Base-by-base conservation (phyloP, 2,329 filamentous ascomycete species). In the Rutstroemia sp. region DNA sequence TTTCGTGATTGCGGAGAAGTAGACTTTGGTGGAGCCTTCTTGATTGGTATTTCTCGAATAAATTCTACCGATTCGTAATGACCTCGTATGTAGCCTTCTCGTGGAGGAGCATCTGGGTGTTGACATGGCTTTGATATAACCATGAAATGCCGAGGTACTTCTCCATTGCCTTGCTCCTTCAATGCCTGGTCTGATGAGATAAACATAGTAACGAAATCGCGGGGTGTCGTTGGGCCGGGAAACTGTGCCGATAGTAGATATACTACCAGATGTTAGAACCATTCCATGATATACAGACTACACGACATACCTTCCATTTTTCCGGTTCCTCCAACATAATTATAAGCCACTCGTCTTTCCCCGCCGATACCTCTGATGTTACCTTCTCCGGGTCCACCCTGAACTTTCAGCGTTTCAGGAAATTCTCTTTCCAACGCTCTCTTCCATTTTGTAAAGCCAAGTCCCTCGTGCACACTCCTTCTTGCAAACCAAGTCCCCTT, bases 61-160 rank as follows among this genome's bases (percentile, higher is more conserved):
- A 96, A 79, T 71, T 97, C 92, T 16, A 96, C 87, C 1, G 89
- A 95, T 74, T 96, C 92, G 65, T 96, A 97, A 61, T 85, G 79
- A 3, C 92, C 92, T 42, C 90, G 80, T 49, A 96, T 88, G 69
- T 86, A 92, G 16, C 88, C 89, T 58, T 81, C 74, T 9, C 86
- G 78, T 12, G 79, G 78, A 19, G 86, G 85, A 37, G 87, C 86
- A 58, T 90, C 83, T 0, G 86, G 83, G 69, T 96, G 91, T 19
- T 79, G 72, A 66, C 90, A 88, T 1, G 92, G 92, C 70, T 88
- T 91, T 2, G 91, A 96, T 3, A 96, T 81, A 54, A 96, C 81
- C 79, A 96, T 90, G 70, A 85, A 95, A 66, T 92, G 87, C 60
- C 88, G 76, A 8, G 83, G 82, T 39, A 63, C 71, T 71, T 71